Percentiles rank a stretch among this genome's conserved stretches.
These are phyloP conservation scores for Trametes cingulata DNA, from an alignment of 768 basidiomycete species.

Conservation along the genomic window DNA sequence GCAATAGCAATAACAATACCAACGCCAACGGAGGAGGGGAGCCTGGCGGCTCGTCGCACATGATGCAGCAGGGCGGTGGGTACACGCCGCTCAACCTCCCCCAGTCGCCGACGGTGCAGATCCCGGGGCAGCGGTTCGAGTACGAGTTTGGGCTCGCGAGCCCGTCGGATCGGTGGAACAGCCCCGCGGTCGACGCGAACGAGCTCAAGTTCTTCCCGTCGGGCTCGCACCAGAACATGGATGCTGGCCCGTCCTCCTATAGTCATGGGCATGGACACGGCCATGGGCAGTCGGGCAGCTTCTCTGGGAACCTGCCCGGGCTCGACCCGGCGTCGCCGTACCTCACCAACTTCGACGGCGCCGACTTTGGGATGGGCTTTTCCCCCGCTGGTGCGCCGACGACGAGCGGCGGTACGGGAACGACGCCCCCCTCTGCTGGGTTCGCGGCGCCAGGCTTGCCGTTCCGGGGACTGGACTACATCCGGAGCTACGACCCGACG, in stretches of 20 bases:
- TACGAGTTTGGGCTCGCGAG: constrained; percentile 51
- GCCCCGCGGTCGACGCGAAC: constrained; percentile 21
- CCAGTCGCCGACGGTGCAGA: constrained; percentile 51
- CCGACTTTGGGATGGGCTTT: constrained; percentile 12
- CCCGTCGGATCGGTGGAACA: constrained; percentile 28
- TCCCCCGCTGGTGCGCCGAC: background rate
- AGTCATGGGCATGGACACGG: constrained; percentile 11
- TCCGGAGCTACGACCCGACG: constrained; percentile 69
- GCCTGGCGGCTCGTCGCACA: constrained; percentile 47
- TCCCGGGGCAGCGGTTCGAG: constrained; percentile 43
- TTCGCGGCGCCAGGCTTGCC: constrained; percentile 78
- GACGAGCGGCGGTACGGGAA: constrained; percentile 4
- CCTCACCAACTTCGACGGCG: constrained; percentile 1
- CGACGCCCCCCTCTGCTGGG: constrained; percentile 31
- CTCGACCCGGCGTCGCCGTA: constrained; percentile 16
- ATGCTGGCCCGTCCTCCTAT: background rate
- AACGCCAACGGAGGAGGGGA: too few relatives aligned
- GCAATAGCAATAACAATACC: too few relatives aligned
- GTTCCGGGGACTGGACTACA: constrained; percentile 81
- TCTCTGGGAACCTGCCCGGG: constrained; percentile 15
- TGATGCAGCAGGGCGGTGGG: constrained; percentile 34
- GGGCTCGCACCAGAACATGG: constrained; percentile 10
- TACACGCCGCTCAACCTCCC: constrained; percentile 37
- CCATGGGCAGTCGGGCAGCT: constrained; percentile 18
- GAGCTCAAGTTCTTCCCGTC: constrained; percentile 28